Conservation (phyloP, 2,329 filamentous ascomycete genomes). For the Apiospora koreana region DNA sequence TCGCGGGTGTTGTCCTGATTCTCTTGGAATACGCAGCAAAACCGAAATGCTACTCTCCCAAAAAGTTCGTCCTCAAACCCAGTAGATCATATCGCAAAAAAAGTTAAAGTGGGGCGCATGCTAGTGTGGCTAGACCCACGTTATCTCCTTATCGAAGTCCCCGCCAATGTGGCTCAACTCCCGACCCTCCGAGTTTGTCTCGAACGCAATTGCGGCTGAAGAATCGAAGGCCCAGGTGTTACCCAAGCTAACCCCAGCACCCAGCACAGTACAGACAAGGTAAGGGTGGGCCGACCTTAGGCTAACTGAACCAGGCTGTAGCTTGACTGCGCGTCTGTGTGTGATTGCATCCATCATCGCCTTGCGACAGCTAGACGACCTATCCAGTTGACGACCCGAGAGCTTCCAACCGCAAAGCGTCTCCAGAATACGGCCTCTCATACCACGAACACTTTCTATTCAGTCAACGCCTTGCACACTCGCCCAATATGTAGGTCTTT, state of each 20-base stretch:
- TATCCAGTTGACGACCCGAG: conserved; percentile 10
- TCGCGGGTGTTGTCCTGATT: conserved; percentile 19
- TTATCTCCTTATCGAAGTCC: not conserved
- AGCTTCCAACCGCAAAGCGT: conserved; percentile 9
- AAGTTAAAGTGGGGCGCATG: conserved; percentile 17
- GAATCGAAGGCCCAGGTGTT: not conserved
- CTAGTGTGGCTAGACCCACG: not conserved
- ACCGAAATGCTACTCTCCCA: conserved; percentile 10
- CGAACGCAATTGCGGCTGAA: not conserved
- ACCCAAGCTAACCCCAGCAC: not conserved
- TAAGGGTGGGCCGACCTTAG: conserved; percentile 14
- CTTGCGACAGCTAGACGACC: conserved; percentile 12
- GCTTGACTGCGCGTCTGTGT: conserved; percentile 39
- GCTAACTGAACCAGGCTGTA: conserved; percentile 40
- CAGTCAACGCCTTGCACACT: not conserved
- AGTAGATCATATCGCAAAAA: conserved; percentile 19
- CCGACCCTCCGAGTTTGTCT: conserved; percentile 21
- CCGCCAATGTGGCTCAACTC: conserved; percentile 15
- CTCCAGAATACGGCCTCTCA: conserved; percentile 9
- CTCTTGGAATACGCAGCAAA: conserved; percentile 4
- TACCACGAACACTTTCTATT: conserved; percentile 13
- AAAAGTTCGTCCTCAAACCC: conserved; percentile 16
- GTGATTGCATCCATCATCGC: conserved; percentile 10
- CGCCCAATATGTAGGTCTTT: conserved; percentile 12
- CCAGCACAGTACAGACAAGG: not conserved